Percentiles rank a stretch among this genome's conserved stretches.
phyloP scores from a whole-genome alignment of 2,329 filamentous ascomycete species.

The Venturia effusa region DNA sequence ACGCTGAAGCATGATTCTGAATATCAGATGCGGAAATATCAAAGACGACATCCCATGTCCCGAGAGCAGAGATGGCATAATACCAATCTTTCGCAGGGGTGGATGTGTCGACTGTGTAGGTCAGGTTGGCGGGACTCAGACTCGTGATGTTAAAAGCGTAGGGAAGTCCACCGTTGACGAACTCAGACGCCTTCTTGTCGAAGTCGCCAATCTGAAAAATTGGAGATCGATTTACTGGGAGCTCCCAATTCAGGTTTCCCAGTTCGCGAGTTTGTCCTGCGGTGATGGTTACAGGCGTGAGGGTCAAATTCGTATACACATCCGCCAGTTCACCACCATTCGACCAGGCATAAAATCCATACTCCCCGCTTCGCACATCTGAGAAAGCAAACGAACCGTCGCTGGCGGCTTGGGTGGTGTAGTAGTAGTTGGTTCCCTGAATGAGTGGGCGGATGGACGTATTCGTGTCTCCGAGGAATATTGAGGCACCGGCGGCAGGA shows the following conservation, averaged over 20 bases:
- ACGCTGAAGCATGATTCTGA: not conserved
- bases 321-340: conserved; percentile 34
- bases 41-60: conserved; percentile 24
- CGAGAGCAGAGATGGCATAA: conserved; percentile 33
- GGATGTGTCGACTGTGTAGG: conserved; percentile 31
- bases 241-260: conserved; percentile 30
- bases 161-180: conserved; percentile 32
- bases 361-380: conserved; percentile 33
- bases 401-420: conserved; percentile 35
- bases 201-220: conserved; percentile 41
- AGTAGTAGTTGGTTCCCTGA: conserved; percentile 39
- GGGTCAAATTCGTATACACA: conserved; percentile 34
- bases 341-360: conserved; percentile 41
- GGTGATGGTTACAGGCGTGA: conserved; percentile 30
- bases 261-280: conserved; percentile 27
- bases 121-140: conserved; percentile 35
- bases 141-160: conserved; percentile 35
- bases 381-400: conserved; percentile 33
- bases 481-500: conserved; percentile 36
- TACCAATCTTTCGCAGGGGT: conserved; percentile 34
- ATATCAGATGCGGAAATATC: conserved; percentile 7
- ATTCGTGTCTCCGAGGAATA: conserved; percentile 40
- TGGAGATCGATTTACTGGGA: conserved; percentile 23
- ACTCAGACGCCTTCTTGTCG: conserved; percentile 36
- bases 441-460: conserved; percentile 35